These are phyloP conservation scores for Digitaria exilis DNA, from an alignment of 202 grass and related monocot species.

Conservation along the genomic window DNA sequence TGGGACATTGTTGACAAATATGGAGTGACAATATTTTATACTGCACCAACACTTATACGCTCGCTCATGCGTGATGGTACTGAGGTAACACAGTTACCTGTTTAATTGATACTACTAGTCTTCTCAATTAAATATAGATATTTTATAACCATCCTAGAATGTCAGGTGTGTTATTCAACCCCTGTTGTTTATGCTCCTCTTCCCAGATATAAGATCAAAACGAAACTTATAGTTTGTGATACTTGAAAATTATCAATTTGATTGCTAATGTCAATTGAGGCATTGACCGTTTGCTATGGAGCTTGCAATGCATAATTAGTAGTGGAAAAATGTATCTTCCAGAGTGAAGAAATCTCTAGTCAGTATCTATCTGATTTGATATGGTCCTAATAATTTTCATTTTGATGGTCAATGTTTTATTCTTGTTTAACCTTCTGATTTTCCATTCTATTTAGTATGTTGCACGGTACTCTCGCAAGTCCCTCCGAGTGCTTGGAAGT, in stretches of 20 bases:
- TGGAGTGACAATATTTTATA: conserved; percentile 96
- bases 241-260: neutral
- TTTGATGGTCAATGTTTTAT: neutral
- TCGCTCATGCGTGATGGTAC: conserved; percentile 93
- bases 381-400: neutral
- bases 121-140: neutral
- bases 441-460: conserved; percentile 65
- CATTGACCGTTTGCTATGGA: neutral
- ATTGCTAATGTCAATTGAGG: neutral
- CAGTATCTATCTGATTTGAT: neutral
- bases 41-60: conserved; percentile 91
- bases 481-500: conserved; percentile 94
- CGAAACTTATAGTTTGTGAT: neutral
- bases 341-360: no score
- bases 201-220: conserved; percentile 8
- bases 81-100: conserved; percentile 46
- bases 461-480: conserved; percentile 81
- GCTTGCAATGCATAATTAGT: neutral
- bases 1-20: conserved; percentile 99
- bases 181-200: conserved; percentile 7
- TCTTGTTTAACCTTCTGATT: neutral
- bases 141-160: neutral
- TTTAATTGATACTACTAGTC: neutral
- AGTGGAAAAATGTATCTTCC: neutral
- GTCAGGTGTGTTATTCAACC: neutral